Base-by-base conservation (phyloP, 805 yeast genomes). In the Hanseniaspora valbyensis region DNA sequence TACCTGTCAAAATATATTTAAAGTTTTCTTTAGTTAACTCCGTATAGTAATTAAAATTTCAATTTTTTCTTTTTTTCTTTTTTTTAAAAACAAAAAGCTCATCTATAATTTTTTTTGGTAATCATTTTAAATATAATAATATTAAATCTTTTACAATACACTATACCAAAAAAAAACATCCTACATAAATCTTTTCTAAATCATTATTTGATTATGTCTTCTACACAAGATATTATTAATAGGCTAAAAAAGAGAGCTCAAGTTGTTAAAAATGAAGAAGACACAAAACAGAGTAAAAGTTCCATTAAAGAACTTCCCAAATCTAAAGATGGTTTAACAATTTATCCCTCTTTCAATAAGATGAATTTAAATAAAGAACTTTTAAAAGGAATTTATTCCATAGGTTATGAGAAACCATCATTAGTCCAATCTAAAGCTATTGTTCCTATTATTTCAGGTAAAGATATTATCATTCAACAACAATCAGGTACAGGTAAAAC, bases 401-500 rank as follows among this genome's bases (percentile, higher is more conserved):
- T 83, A 70, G 97, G 98, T 59, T 92, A 87, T 68, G 97, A 90
- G 71, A 77, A 80, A 49, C 98, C 98, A 46, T 88, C 96, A 30
- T 88, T 98, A 32, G 90, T 92, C 70, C 98, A 92, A 70, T 88
- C 90, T 58, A 77, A 97, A 65, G 98, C 97, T 52, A 92, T 92
- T 57, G 73, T 84, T 65, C 98, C 94, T 64, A 89, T 92, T 64
- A 85, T 88, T 57, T 78, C 81, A 58, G 97, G 96, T 32, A 80
- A 87, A 65, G 98, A 92, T 66, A 89, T 88, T 34, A 80, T 92
- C 54, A 97, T 97, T 44, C 98, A 92, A 70, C 97, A 98, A 38
- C 98, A 92, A 68, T 87, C 96, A 9, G 98, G 98, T 65, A 92
- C 98, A 22, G 98, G 98, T 69, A 92, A 92, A 69, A 92, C 98